Percentiles rank a stretch among this genome's conserved stretches.
Conservation (phyloP, 495 filamentous ascomycete species). For the Trichoderma orchidacearum region DNA sequence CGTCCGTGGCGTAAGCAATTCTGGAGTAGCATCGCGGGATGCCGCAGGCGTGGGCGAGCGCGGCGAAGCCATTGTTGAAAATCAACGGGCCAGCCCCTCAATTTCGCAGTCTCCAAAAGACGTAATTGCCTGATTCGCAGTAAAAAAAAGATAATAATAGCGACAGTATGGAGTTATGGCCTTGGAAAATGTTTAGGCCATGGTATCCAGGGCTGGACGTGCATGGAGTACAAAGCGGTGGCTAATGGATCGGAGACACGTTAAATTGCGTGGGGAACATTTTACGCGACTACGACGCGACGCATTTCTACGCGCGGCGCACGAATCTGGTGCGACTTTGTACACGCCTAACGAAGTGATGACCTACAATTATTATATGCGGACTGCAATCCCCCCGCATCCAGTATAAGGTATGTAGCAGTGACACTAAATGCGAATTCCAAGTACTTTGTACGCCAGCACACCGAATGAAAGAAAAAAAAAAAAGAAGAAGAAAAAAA, state of each 20-base stretch:
- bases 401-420: too few relatives aligned
- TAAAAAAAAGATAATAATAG: too few relatives aligned
- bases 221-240: background rate
- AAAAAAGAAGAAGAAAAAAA: too few relatives aligned
- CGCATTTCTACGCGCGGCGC: background rate
- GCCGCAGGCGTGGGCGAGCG: background rate
- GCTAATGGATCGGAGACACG: background rate
- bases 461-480: too few relatives aligned
- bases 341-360: too few relatives aligned
- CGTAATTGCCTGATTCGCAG: background rate
- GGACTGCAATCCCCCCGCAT: background rate
- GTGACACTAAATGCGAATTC: too few relatives aligned
- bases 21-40: background rate
- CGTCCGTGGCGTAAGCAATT: slow-evolving; percentile 46
- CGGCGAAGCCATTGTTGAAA: background rate
- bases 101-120: background rate
- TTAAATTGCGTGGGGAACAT: background rate
- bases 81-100: background rate
- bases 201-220: background rate
- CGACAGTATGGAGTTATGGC: background rate
- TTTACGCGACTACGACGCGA: background rate
- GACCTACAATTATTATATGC: too few relatives aligned
- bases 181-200: background rate
- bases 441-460: too few relatives aligned
- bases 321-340: too few relatives aligned